Evolutionary conservation across 345 rosid species (phyloP).

Genomic region (Syzygium oleosum): DNA sequence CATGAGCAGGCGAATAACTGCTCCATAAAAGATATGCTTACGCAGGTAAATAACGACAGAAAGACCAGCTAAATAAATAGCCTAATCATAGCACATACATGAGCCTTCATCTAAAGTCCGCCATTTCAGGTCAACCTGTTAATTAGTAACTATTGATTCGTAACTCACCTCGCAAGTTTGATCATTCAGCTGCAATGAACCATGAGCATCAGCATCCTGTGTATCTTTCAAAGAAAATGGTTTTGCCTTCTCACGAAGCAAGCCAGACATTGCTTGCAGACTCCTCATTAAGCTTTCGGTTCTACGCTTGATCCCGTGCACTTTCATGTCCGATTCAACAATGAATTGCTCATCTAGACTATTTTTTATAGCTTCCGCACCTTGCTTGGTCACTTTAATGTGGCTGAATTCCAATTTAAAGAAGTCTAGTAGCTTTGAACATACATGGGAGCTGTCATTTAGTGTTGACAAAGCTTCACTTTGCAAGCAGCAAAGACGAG

Average conservation of each 20-base stretch:
- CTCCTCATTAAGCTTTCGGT: slow-evolving; percentile 64
- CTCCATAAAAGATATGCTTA: neutral
- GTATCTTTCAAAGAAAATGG: slow-evolving; percentile 26
- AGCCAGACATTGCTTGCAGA: slow-evolving; percentile 54
- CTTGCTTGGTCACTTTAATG: slow-evolving; percentile 35
- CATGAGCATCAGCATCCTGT: slow-evolving; percentile 4
- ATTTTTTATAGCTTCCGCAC: slow-evolving; percentile 12
- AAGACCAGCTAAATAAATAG: neutral
- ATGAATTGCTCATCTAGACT: slow-evolving; percentile 62
- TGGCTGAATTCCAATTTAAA: slow-evolving; percentile 45
- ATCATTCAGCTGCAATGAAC: slow-evolving; percentile 24
- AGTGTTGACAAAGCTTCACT: slow-evolving; percentile 67
- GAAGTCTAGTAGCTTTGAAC: slow-evolving; percentile 58
- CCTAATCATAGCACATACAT: neutral
- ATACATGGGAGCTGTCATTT: slow-evolving; percentile 47
- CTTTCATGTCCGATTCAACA: slow-evolving; percentile 64
- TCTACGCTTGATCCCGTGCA: slow-evolving; percentile 64
- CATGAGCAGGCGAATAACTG: neutral
- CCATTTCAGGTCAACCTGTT: neutral
- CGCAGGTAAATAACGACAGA: neutral
- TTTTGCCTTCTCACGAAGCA: slow-evolving; percentile 61
- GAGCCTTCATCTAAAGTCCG: neutral
- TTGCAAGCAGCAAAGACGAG: slow-evolving; percentile 58
- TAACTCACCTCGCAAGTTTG: slow-evolving; percentile 52
- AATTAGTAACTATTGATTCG: neutral